Evolutionary conservation across 2,329 filamentous ascomycete species (phyloP).

Genomic region (Colletotrichum falcatum): DNA sequence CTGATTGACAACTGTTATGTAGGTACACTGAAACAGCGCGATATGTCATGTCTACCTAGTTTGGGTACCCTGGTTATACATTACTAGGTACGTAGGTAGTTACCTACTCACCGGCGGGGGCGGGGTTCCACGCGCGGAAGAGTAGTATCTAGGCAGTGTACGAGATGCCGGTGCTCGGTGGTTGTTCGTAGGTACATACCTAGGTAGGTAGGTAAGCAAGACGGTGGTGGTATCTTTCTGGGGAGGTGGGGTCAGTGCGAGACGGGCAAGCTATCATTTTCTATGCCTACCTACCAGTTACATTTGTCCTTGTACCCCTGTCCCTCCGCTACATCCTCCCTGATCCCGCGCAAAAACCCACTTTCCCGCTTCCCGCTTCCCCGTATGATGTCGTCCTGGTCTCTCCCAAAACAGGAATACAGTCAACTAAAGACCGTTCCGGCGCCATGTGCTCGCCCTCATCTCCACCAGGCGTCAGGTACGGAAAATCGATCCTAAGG

Average conservation of each 20-base stretch:
- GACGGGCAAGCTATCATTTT: neutral
- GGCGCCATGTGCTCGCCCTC: neutral
- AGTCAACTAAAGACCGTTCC: neutral
- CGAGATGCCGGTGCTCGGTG: no score
- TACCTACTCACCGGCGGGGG: no score
- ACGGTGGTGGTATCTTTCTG: neutral
- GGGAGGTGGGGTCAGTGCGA: constrained; percentile 25
- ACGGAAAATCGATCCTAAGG: neutral
- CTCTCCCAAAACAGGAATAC: neutral
- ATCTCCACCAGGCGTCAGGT: constrained; percentile 6
- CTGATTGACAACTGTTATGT: neutral
- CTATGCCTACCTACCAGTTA: no score
- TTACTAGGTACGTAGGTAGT: no score
- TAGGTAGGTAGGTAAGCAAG: no score
- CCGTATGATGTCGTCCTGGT: constrained; percentile 9
- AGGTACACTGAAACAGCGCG: constrained; percentile 18
- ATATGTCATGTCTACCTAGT: no score
- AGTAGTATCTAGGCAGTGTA: no score
- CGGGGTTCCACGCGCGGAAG: neutral
- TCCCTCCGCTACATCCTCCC: no score
- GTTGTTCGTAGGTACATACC: no score
- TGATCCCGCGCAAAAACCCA: constrained; percentile 18
- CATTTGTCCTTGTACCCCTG: no score
- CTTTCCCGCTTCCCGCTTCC: constrained; percentile 31
- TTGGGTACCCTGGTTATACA: no score